These are phyloP conservation scores for Bacterosira constricta DNA, from an alignment of 108 stramenopile species.

Conservation along the genomic window DNA sequence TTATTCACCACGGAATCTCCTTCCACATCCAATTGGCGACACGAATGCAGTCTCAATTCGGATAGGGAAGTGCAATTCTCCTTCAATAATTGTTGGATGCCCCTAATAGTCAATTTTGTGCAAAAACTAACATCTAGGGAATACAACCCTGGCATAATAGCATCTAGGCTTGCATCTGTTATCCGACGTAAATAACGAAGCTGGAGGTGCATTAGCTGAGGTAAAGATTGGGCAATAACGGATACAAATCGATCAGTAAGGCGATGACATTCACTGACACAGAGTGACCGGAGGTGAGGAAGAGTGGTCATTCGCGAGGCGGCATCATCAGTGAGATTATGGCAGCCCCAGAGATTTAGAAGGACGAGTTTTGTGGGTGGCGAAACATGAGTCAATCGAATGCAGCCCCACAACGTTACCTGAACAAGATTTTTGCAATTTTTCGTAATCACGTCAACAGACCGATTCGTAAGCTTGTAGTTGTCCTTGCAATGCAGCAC, in stretches of 20 bases:
- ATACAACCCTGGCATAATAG: conserved; percentile 54
- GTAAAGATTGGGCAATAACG: conserved; percentile 29
- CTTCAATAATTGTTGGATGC: conserved; percentile 38
- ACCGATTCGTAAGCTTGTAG: conserved; percentile 56
- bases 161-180: conserved; percentile 52
- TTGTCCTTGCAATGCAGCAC: conserved; percentile 71
- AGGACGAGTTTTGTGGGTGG: conserved; percentile 39
- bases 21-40: conserved; percentile 25
- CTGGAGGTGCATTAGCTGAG: conserved; percentile 49
- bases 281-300: conserved; percentile 51
- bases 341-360: conserved; percentile 75
- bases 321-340: conserved; percentile 49
- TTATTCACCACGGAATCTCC: neutral
- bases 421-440: conserved; percentile 57
- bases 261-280: conserved; percentile 71
- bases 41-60: conserved; percentile 58
- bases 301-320: conserved; percentile 38
- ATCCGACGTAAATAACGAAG: conserved; percentile 57
- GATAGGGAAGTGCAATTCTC: conserved; percentile 37
- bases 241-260: conserved; percentile 62
- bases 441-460: conserved; percentile 56
- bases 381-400: conserved; percentile 41
- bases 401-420: conserved; percentile 74
- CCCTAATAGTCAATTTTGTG: conserved; percentile 46
- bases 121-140: conserved; percentile 75